These are phyloP conservation scores for Raddia guianensis DNA, from an alignment of 176 grass and related monocot genomes.

Conservation along the genomic window DNA sequence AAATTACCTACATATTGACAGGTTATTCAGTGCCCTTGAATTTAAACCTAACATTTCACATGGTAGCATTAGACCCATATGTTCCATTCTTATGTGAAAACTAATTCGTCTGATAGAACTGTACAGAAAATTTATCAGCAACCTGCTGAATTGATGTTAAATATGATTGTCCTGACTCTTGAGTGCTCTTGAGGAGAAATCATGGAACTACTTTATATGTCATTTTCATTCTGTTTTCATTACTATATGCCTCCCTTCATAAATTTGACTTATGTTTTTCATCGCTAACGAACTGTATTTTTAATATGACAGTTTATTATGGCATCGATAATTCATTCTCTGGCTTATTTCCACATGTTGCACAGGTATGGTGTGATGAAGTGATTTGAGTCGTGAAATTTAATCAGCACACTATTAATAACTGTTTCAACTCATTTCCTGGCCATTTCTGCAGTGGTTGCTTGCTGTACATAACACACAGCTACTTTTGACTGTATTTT, in stretches of 20 bases:
- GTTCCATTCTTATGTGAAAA: background rate
- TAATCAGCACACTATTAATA: background rate
- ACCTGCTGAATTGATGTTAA: slow-evolving; percentile 22
- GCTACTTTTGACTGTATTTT: slow-evolving; percentile 87
- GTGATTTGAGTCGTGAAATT: background rate
- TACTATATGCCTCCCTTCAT: slow-evolving; percentile 1
- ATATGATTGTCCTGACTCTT: background rate
- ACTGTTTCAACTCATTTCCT: background rate
- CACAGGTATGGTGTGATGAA: slow-evolving; percentile 62
- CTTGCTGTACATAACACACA: slow-evolving; percentile 87
- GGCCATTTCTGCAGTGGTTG: slow-evolving; percentile 70
- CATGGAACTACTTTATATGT: background rate
- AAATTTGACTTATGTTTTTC: slow-evolving; percentile 16
- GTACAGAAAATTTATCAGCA: slow-evolving; percentile 9
- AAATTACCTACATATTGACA: slow-evolving; percentile 88
- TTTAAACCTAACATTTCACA: background rate
- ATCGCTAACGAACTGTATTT: slow-evolving; percentile 24
- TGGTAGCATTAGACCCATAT: background rate
- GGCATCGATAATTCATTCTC: slow-evolving; percentile 76
- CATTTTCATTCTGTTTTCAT: slow-evolving; percentile 16
- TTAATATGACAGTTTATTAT: slow-evolving; percentile 80
- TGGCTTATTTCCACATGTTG: slow-evolving; percentile 77
- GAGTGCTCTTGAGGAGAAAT: background rate
- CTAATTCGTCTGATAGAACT: background rate
- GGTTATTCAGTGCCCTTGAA: slow-evolving; percentile 41